Evolutionary conservation across 371 early-diverging fungal species (phyloP), one percentile per base, ranked within the genome.

Genomic region (Haplosporangium sp.): DNA sequence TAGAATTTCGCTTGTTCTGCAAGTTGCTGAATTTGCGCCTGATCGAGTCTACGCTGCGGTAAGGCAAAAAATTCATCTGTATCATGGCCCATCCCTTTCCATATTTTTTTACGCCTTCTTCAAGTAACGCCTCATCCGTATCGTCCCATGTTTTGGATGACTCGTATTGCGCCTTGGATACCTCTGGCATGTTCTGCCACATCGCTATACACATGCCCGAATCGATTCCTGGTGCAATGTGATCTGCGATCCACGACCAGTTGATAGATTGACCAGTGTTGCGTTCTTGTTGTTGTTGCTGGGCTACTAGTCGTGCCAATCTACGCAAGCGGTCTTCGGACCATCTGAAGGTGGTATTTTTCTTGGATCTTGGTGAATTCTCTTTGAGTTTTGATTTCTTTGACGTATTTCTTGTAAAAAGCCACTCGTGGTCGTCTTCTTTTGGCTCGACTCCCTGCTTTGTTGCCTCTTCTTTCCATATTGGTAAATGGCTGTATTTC

Each of bases 221-320:
- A 45, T 68, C 65, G 39, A 74, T 57, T 4, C 71, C 75, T n/a
- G 81, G 75, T 9, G 75, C 81, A 59, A 81, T 81, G 19, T 81
- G 81, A 7, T 81, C 75, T 3, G 81, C 81, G 8, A 74, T 62
- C 81, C 81, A 81, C 15, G 35, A 1, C 81, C 81, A 81, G 48
- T 81, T 65, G 40, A 81, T 59, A 0, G 71, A 17, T 0, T 62
- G 67, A 1, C 65, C 62, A 1, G 72, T 52, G 2, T 40, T 34
- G 0, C 61, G 48, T 11, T 60, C 64, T 8, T 65, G 75, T 3
- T 58, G 66, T 20, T 64, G 68, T 27, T 81, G 81, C 47, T 81
- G 75, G 11, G 38, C 42, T 13, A 81, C 72, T 2, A 81, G 58
- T 17, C 71, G 59, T 60, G 57, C 63, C 35, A 81, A 56, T 2